Percentiles rank a stretch among this genome's conserved stretches.
Evolutionary conservation across 116 monocot species (phyloP).

Genomic region (Dioscorea cayenensis): DNA sequence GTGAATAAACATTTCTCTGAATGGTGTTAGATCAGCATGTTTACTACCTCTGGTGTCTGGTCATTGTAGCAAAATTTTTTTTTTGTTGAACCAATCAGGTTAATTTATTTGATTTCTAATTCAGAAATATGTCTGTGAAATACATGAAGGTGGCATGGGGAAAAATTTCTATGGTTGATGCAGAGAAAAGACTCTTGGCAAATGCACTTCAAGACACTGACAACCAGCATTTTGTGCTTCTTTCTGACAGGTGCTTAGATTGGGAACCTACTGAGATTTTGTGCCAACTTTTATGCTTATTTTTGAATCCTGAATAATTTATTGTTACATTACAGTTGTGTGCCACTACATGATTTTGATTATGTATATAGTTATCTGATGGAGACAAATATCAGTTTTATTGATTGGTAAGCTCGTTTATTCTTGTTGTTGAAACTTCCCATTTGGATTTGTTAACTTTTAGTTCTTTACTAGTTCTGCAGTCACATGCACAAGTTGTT

Average conservation of each 20-base stretch:
- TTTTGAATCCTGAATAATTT: conserved; percentile 4
- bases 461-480: neutral
- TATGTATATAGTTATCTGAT: conserved; percentile 83
- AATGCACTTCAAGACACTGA: conserved; percentile 80
- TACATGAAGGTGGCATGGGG: conserved; percentile 78
- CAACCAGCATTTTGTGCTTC: conserved; percentile 89
- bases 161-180: conserved; percentile 88
- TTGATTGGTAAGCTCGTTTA: conserved; percentile 78
- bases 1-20: no score
- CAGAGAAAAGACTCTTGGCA: conserved; percentile 82
- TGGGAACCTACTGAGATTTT: neutral
- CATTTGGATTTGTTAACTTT: neutral
- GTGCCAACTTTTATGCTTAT: neutral
- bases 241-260: conserved; percentile 77
- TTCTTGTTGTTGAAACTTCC: neutral
- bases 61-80: neutral
- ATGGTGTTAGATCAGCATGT: no score
- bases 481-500: no score
- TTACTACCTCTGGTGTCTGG: neutral
- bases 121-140: neutral
- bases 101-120: neutral
- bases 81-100: neutral
- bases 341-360: conserved; percentile 86
- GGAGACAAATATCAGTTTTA: conserved; percentile 87
- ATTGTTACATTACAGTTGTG: conserved; percentile 57